Evolutionary conservation across 2,329 filamentous ascomycete genomes (phyloP).

Genomic region (Torrubiella hemipterigena): DNA sequence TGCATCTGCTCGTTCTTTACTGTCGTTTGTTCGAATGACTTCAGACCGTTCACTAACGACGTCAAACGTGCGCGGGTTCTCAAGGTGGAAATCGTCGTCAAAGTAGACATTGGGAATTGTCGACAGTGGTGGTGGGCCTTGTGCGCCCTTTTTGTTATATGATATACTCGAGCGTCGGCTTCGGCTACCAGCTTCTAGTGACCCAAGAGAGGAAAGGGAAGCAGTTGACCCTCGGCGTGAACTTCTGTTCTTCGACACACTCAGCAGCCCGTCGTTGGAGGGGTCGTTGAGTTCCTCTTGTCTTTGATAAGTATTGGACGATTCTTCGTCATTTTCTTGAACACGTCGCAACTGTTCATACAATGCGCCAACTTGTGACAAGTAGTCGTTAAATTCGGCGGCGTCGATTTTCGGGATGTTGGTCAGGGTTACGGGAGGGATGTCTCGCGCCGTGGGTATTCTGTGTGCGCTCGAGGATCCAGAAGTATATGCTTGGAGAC

Average conservation of each 20-base stretch:
- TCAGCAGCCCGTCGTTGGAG: too few relatives aligned
- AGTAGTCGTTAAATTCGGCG: constrained; percentile 71
- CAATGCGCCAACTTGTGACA: constrained; percentile 72
- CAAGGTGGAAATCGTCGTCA: constrained; percentile 85
- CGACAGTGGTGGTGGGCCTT: constrained; percentile 73
- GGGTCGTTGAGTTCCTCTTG: constrained; percentile 33
- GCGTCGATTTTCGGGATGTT: constrained; percentile 75
- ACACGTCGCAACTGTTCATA: constrained; percentile 83
- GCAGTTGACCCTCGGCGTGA: constrained; percentile 24
- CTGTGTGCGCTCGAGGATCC: constrained; percentile 62
- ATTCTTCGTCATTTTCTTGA: constrained; percentile 64
- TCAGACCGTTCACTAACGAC: constrained; percentile 93
- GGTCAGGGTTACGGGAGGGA: constrained; percentile 82
- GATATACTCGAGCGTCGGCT: constrained; percentile 33
- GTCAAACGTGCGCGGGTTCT: constrained; percentile 93
- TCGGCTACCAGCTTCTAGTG: constrained; percentile 31
- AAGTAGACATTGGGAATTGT: constrained; percentile 93
- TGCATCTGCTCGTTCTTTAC: constrained; percentile 39
- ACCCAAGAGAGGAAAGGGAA: constrained; percentile 37
- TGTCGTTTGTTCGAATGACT: constrained; percentile 62
- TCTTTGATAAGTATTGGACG: constrained; percentile 26
- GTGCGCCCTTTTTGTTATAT: constrained; percentile 45
- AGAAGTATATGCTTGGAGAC: constrained; percentile 66
- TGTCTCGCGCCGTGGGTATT: constrained; percentile 76
- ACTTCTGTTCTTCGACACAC: constrained; percentile 11